Conservation (phyloP, 1,284 basidiomycete genomes). For the Cutaneotrichosporon sp. region DNA sequence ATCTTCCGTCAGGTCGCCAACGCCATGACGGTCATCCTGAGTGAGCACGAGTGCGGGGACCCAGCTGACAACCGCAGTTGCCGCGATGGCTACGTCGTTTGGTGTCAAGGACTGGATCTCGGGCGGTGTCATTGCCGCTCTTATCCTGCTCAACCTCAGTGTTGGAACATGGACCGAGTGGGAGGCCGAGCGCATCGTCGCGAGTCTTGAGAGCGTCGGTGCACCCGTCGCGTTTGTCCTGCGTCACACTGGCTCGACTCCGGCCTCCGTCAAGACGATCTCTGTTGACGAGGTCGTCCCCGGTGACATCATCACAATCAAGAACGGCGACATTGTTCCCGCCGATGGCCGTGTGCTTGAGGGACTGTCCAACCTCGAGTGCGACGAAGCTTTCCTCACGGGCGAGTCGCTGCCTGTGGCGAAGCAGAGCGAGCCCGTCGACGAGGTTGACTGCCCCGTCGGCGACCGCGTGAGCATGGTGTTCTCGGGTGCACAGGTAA, state of each 20-base stretch:
- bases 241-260: conserved; percentile 37
- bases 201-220: conserved; percentile 47
- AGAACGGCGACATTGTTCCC: conserved; percentile 59
- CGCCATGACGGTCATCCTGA: conserved; percentile 46
- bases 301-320: conserved; percentile 58
- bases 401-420: conserved; percentile 64
- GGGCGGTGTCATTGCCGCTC: conserved; percentile 60
- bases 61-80: conserved; percentile 46
- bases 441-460: conserved; percentile 51
- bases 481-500: conserved; percentile 59
- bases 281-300: conserved; percentile 60
- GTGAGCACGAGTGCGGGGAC: conserved; percentile 20
- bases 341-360: conserved; percentile 55
- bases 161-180: conserved; percentile 49
- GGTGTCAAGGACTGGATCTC: conserved; percentile 61
- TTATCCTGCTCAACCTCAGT: conserved; percentile 56
- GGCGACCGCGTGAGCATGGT: conserved; percentile 50
- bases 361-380: conserved; percentile 53
- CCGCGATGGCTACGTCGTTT: conserved; percentile 61
- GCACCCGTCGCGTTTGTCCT: conserved; percentile 61
- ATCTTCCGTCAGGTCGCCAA: conserved; percentile 45
- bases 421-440: conserved; percentile 53
- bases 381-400: conserved; percentile 65
- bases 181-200: conserved; percentile 51
- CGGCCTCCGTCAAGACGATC: conserved; percentile 51